Conservation (phyloP, 305 asterid genomes). For the Fraxinus paxiana region DNA sequence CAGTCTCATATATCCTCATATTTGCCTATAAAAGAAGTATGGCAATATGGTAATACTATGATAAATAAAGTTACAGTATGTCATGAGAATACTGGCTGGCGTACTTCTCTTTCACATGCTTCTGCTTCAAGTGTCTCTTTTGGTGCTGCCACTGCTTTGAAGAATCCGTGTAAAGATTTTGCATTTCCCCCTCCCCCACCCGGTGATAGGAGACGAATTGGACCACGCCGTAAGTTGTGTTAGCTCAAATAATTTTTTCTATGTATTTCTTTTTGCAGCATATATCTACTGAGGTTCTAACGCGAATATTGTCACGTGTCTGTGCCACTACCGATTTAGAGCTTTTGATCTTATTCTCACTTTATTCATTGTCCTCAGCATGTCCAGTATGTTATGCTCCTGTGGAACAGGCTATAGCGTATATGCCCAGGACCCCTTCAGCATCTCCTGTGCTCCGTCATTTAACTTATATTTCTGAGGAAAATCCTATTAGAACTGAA, state of each 20-base stretch:
- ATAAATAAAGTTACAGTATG: slow-evolving; percentile 43
- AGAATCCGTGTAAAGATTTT: slow-evolving; percentile 64
- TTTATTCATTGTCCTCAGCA: slow-evolving; percentile 49
- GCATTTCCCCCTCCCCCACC: slow-evolving; percentile 94
- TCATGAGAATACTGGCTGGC: slow-evolving; percentile 42
- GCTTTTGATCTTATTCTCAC: slow-evolving; percentile 15
- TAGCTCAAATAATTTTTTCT: slow-evolving; percentile 16
- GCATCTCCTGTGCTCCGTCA: slow-evolving; percentile 65
- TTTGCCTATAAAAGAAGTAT: slow-evolving; percentile 35
- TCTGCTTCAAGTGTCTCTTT: slow-evolving; percentile 34
- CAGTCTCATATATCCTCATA: slow-evolving; percentile 36
- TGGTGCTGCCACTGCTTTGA: slow-evolving; percentile 26
- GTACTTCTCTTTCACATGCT: slow-evolving; percentile 37
- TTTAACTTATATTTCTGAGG: slow-evolving; percentile 68
- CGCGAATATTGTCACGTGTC: not conserved
- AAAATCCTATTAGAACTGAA: slow-evolving; percentile 52
- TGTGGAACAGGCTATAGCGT: slow-evolving; percentile 74
- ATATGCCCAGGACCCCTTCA: slow-evolving; percentile 69
- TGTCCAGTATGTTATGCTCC: slow-evolving; percentile 89
- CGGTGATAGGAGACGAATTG: slow-evolving; percentile 60
- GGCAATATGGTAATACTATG: slow-evolving; percentile 19
- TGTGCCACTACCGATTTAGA: not conserved
- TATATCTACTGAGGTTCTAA: slow-evolving; percentile 11
- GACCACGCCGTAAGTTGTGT: slow-evolving; percentile 87
- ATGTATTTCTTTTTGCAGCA: slow-evolving; percentile 1